A percentile compares a stretch with the other conserved stretches of the same genome.
phyloP scores from a whole-genome alignment of 1,139 yeast genomes.

The Scheffersomyces quercinus region DNA sequence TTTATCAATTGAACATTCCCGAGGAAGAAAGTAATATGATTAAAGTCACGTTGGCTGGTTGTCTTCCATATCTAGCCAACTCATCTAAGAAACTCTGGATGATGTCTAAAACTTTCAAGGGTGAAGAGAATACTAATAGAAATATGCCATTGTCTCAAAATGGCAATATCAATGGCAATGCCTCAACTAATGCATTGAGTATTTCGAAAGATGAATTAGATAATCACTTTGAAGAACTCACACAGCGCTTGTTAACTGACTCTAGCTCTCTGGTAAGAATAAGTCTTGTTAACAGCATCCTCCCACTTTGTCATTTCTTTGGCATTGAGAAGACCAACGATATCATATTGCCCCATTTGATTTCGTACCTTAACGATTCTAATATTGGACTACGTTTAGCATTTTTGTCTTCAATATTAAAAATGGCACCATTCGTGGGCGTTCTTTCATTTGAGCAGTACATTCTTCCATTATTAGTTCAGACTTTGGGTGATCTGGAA shows the following conservation, averaged over 20 bases:
- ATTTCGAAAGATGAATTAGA: constrained; percentile 33
- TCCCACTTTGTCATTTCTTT: constrained; percentile 77
- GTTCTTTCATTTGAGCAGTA: constrained; percentile 83
- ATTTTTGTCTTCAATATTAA: constrained; percentile 74
- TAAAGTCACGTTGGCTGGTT: constrained; percentile 67
- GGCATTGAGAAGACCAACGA: constrained; percentile 90
- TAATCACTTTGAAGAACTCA: constrained; percentile 60
- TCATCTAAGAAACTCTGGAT: constrained; percentile 66
- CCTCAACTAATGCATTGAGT: constrained; percentile 15
- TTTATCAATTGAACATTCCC: constrained; percentile 29
- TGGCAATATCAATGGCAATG: constrained; percentile 5
- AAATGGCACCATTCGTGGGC: constrained; percentile 80
- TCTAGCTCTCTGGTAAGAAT: constrained; percentile 64
- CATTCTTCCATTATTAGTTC: constrained; percentile 78
- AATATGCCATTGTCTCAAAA: constrained; percentile 4
- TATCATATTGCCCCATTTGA: constrained; percentile 82
- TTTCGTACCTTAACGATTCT: constrained; percentile 81
- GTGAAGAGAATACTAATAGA: constrained; percentile 18
- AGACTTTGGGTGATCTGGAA: constrained; percentile 79
- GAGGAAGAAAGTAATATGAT: constrained; percentile 45
- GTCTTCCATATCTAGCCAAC: constrained; percentile 68
- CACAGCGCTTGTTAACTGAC: constrained; percentile 71
- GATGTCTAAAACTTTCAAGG: constrained; percentile 58
- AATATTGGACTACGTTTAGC: constrained; percentile 65
- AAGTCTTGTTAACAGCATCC: constrained; percentile 64